A percentile compares a stretch with the other conserved stretches of the same genome.
Conservation (phyloP, 140 eudicot species). For the Erigeron philadelphicus region DNA sequence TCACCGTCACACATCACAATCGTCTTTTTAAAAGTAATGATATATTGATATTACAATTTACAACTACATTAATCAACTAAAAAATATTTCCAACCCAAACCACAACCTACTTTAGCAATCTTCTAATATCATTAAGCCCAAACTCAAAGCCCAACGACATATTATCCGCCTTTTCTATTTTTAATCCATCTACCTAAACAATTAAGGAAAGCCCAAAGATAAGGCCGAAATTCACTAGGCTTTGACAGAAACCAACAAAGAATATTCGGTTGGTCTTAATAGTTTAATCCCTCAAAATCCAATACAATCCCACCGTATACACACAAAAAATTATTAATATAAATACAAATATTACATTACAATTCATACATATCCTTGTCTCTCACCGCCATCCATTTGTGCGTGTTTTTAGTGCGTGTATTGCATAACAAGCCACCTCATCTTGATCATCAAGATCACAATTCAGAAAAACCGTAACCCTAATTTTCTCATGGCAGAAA, state of each 20-base stretch:
- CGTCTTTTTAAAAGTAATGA: too few relatives aligned
- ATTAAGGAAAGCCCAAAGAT: background rate
- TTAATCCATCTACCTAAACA: too few relatives aligned
- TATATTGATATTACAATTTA: too few relatives aligned
- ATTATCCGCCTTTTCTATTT: too few relatives aligned
- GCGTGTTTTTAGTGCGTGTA: slow-evolving; percentile 21
- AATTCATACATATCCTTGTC: background rate
- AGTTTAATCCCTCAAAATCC: slow-evolving; percentile 6
- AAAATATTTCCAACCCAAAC: too few relatives aligned
- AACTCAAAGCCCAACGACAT: too few relatives aligned
- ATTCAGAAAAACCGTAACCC: slow-evolving; percentile 12
- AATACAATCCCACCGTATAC: too few relatives aligned
- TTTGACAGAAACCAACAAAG: slow-evolving; percentile 10
- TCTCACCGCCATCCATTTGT: slow-evolving; percentile 7
- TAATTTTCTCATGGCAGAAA: slow-evolving; percentile 22
- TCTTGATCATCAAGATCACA: background rate
- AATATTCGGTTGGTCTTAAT: slow-evolving; percentile 22
- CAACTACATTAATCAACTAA: too few relatives aligned
- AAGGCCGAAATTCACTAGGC: background rate
- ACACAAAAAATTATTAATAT: background rate
- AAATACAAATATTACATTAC: background rate
- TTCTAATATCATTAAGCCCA: background rate
- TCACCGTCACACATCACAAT: too few relatives aligned
- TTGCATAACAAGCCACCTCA: slow-evolving; percentile 23
- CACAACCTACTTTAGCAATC: too few relatives aligned